Evolutionary conservation across 495 filamentous ascomycete genomes (phyloP).

Genomic region (Peziza echinospora): DNA sequence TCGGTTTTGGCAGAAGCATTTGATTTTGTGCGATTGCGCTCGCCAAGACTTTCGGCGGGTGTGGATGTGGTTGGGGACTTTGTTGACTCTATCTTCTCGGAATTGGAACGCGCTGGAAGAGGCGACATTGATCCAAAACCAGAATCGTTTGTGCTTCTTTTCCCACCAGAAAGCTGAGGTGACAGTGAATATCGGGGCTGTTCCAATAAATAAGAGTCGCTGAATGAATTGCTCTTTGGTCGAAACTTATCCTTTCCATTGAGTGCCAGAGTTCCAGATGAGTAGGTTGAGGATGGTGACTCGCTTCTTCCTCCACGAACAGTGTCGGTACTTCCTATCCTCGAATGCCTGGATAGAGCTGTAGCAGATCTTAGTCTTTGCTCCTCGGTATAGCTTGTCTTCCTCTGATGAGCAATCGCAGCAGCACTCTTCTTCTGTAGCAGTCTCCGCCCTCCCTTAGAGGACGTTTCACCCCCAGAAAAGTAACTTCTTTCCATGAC

Average conservation of each 20-base stretch:
- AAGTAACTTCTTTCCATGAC: constrained; percentile 87
- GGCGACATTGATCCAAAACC: too few relatives aligned
- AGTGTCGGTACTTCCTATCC: constrained; percentile 45
- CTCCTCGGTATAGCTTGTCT: constrained; percentile 55
- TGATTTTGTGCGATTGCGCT: too few relatives aligned
- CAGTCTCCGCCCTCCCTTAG: constrained; percentile 43
- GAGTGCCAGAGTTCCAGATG: not conserved
- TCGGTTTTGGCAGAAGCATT: too few relatives aligned
- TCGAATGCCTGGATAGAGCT: constrained; percentile 46
- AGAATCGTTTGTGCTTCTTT: too few relatives aligned
- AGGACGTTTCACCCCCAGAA: constrained; percentile 66
- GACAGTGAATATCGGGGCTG: not conserved
- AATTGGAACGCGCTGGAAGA: too few relatives aligned
- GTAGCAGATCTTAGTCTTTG: constrained; percentile 37
- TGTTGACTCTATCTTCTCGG: too few relatives aligned
- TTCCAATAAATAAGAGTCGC: not conserved
- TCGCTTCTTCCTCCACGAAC: not conserved
- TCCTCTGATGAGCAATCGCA: constrained; percentile 32
- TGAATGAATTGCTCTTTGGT: constrained; percentile 11
- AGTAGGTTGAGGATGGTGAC: too few relatives aligned
- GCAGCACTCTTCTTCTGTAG: constrained; percentile 53
- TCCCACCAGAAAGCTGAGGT: too few relatives aligned
- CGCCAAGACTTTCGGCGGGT: too few relatives aligned
- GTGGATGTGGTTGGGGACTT: too few relatives aligned
- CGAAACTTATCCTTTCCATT: constrained; percentile 16